Evolutionary conservation across 768 basidiomycete species (phyloP).

Genomic region (Saitozyma podzolica): DNA sequence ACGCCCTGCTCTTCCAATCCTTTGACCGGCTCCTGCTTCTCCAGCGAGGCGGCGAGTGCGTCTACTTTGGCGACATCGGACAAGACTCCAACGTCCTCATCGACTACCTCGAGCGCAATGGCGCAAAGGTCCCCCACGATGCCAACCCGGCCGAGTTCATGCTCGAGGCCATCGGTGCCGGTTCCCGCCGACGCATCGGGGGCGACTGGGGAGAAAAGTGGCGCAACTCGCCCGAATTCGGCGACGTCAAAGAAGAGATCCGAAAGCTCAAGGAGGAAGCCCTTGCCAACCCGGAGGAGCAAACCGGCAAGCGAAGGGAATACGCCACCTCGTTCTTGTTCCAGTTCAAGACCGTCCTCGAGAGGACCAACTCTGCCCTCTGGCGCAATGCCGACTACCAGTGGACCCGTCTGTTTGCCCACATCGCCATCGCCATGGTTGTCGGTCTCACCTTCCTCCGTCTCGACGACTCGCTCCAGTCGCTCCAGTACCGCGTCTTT

Average conservation of each 20-base stretch:
- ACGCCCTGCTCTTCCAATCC: conserved; percentile 77
- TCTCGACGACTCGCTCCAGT: conserved; percentile 55
- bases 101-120: conserved; percentile 73
- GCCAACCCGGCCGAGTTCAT: conserved; percentile 77
- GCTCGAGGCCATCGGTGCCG: conserved; percentile 61
- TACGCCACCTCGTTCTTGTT: conserved; percentile 68
- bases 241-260: conserved; percentile 56
- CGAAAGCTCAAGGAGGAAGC: conserved; percentile 54
- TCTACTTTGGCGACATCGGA: conserved; percentile 67
- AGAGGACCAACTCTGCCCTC: conserved; percentile 62
- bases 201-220: conserved; percentile 86
- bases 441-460: conserved; percentile 78
- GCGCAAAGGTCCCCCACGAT: conserved; percentile 64
- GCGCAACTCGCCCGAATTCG: conserved; percentile 67
- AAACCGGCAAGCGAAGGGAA: conserved; percentile 28
- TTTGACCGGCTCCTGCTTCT: conserved; percentile 79
- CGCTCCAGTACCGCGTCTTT: conserved; percentile 77
- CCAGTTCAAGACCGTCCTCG: conserved; percentile 69
- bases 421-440: conserved; percentile 57
- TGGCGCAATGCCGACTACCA: conserved; percentile 86
- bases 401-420: conserved; percentile 76
- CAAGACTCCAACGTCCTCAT: conserved; percentile 63
- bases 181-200: conserved; percentile 63
- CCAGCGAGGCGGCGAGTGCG: conserved; percentile 71
- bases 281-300: conserved; percentile 24